Percentiles rank a stretch among this genome's conserved stretches.
phyloP scores from a whole-genome alignment of 768 basidiomycete species.

The Macrolepiota dolichaula region DNA sequence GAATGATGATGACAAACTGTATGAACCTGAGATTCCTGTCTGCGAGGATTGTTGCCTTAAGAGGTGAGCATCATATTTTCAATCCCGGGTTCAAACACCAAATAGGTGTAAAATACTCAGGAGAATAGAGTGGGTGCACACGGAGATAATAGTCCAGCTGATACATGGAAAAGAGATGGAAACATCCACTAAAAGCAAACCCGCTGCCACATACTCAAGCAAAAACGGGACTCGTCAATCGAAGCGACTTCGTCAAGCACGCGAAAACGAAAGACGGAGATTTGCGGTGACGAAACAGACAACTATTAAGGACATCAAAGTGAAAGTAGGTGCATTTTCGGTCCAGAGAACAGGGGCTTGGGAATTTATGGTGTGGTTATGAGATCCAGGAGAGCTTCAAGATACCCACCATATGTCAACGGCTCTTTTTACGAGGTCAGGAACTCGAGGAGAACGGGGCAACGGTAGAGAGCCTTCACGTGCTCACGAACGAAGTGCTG shows the following conservation, averaged over 20 bases:
- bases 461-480: slow-evolving; percentile 51
- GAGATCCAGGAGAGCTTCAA: slow-evolving; percentile 61
- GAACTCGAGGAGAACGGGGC: slow-evolving; percentile 66
- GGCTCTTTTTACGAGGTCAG: slow-evolving; percentile 55
- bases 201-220: slow-evolving; percentile 26
- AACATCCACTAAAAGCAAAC: slow-evolving; percentile 13
- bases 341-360: neutral
- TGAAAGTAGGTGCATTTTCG: slow-evolving; percentile 45
- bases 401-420: slow-evolving; percentile 76
- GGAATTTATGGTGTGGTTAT: neutral
- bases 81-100: slow-evolving; percentile 1
- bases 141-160: slow-evolving; percentile 60
- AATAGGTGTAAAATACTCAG: slow-evolving; percentile 25
- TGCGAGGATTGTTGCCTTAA: slow-evolving; percentile 60
- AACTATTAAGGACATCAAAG: slow-evolving; percentile 76
- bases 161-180: slow-evolving; percentile 18
- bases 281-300: slow-evolving; percentile 60
- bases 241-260: slow-evolving; percentile 60
- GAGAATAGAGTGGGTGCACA: slow-evolving; percentile 52
- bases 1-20: slow-evolving; percentile 27
- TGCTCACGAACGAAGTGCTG: slow-evolving; percentile 56
- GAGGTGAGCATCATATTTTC: slow-evolving; percentile 35
- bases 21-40: slow-evolving; percentile 47
- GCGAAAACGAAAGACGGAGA: slow-evolving; percentile 41
- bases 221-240: slow-evolving; percentile 58